Conservation (phyloP, 2,329 filamentous ascomycete species). For the Taxawa tesnikishii region DNA sequence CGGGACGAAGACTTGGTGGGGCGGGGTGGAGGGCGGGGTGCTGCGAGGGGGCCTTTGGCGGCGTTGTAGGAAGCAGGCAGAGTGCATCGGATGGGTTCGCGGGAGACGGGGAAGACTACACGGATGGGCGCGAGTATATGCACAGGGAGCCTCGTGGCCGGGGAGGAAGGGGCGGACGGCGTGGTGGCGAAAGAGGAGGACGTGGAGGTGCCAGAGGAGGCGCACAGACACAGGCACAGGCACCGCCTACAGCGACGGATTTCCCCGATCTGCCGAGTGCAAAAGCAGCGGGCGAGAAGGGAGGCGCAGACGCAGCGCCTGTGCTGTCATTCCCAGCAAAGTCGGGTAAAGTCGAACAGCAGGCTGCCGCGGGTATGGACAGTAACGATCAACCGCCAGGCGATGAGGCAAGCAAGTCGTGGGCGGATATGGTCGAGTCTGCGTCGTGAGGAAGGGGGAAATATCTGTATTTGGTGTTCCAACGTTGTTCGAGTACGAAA, state of each 20-base stretch:
- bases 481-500: too few species aligned
- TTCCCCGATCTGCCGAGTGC: conserved; percentile 31
- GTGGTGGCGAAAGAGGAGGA: conserved; percentile 15
- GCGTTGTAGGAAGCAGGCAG: conserved; percentile 23
- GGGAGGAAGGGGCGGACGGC: conserved; percentile 9
- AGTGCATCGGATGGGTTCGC: conserved; percentile 11
- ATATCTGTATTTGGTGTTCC: too few species aligned
- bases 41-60: conserved; percentile 40
- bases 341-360: conserved; percentile 1
- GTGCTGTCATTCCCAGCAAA: conserved; percentile 7
- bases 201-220: conserved; percentile 22
- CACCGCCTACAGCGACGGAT: conserved; percentile 27
- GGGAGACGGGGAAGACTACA: conserved; percentile 18
- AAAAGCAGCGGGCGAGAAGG: conserved; percentile 21
- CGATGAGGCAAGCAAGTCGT: conserved; percentile 7
- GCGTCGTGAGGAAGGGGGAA: too few species aligned
- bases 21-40: conserved; percentile 27
- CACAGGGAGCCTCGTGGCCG: conserved; percentile 16
- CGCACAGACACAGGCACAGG: conserved; percentile 12
- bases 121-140: conserved; percentile 21
- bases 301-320: conserved; percentile 1
- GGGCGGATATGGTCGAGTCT: conserved; percentile 11
- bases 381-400: conserved; percentile 1
- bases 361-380: neutral
- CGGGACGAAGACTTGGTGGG: conserved; percentile 39